Evolutionary conservation across 495 filamentous ascomycete species (phyloP), one percentile per base, ranked within the genome.

Genomic region (Terfezia boudieri): DNA sequence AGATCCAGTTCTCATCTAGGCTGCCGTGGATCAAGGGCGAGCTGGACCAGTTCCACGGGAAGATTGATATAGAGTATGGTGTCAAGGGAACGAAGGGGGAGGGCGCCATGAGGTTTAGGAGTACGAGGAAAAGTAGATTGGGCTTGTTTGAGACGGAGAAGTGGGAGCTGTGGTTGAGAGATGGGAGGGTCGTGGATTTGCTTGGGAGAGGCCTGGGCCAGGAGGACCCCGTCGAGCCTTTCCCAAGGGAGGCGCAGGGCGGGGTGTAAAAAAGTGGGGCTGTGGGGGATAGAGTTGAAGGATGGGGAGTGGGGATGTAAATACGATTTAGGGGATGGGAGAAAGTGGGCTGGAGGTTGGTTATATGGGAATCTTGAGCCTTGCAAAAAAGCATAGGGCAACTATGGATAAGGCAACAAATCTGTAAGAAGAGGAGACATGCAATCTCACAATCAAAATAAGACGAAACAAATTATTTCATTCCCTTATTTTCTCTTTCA

Each of bases 1-100:
- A 95, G 69, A 86, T 98, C 52, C 92, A 93, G 64, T 96, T 94
- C 69, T 74, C 78, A 35, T 73, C 78, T 64, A 77, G 82, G 70
- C 82, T 93, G 60, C 89, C 90, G 11, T 94, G 88, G 87, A 94
- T 98, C 57, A 75, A 75, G 63, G 90, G 90, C 37, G 77, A 84
- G 69, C 81, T 98, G 73, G 92, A 95, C 69, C 89, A 94, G 71
- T 68, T 98, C 66, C 84, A 88, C 69, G 90, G 90, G 2, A 73
- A 78, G 62, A 94, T 96, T 64, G 71, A 95, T 73, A 87, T 98
- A 54, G 68, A 67, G 3, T 96, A 90, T 67, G 73, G 74, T 71
- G 90, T 98, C 10, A 88, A 86, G 69, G 90, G 90, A 46, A 88
- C 79, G 2, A 82, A 76, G 60, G 67, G 65, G 26, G 67, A 71